phyloP scores from a whole-genome alignment of 2,329 filamentous ascomycete genomes.

The Talaromyces sp. region DNA sequence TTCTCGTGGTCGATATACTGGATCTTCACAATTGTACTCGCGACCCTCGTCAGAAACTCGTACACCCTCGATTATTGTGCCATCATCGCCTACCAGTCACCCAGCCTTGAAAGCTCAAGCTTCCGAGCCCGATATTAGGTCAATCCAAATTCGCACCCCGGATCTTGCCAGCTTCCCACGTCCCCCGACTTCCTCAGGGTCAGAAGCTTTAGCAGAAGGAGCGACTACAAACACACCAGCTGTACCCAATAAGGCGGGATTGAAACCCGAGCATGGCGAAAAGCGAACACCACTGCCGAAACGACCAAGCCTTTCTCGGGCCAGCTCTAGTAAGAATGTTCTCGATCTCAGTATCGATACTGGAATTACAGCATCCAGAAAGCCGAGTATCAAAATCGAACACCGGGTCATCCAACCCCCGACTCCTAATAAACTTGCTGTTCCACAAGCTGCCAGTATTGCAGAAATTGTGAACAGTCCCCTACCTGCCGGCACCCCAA shows the following conservation, averaged over 20 bases:
- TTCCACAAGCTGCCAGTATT: conserved; percentile 28
- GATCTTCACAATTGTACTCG: neutral
- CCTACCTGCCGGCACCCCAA: conserved; percentile 23
- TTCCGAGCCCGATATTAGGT: conserved; percentile 26
- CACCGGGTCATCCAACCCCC: conserved; percentile 33
- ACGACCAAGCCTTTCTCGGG: conserved; percentile 9
- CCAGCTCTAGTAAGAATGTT: conserved; percentile 30
- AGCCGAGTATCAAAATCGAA: conserved; percentile 24
- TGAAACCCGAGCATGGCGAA: neutral
- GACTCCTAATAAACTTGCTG: conserved; percentile 23
- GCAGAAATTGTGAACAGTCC: conserved; percentile 39
- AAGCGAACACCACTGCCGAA: neutral
- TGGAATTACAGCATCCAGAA: conserved; percentile 28
- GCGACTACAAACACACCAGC: neutral
- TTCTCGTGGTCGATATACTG: neutral
- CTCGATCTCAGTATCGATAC: conserved; percentile 38
- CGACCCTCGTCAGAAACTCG: conserved; percentile 1
- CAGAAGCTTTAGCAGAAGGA: neutral
- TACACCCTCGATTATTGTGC: conserved; percentile 6
- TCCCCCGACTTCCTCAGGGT: conserved; percentile 3
- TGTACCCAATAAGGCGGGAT: neutral
- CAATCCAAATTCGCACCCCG: conserved; percentile 4
- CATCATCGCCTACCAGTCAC: conserved; percentile 6
- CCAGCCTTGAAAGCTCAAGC: conserved; percentile 21
- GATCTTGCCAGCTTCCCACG: conserved; percentile 11